Conservation (phyloP, 1,139 yeast genomes). For the Komagataea norvegica region DNA sequence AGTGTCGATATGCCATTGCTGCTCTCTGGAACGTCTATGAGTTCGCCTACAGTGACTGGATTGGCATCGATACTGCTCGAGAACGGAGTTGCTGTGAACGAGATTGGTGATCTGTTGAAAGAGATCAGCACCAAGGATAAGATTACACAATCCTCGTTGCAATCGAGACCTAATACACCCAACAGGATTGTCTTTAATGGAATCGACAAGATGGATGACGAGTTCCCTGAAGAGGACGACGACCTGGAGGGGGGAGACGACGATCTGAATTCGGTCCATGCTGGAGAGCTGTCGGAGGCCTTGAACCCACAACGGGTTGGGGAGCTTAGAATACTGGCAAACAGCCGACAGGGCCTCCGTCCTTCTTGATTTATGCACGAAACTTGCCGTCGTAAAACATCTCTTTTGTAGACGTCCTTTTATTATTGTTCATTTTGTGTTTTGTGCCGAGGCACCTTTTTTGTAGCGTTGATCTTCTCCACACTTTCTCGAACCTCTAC, state of each 20-base stretch:
- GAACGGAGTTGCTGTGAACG: slow-evolving; percentile 45
- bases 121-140: slow-evolving; percentile 33
- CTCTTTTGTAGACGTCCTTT: too few species aligned
- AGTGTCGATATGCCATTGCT: slow-evolving; percentile 21
- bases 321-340: neutral
- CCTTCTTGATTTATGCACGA: too few species aligned
- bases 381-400: too few species aligned
- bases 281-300: slow-evolving; percentile 1
- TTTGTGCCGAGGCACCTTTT: too few species aligned
- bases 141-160: slow-evolving; percentile 32
- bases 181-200: slow-evolving; percentile 42
- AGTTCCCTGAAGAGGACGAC: slow-evolving; percentile 18
- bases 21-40: slow-evolving; percentile 85
- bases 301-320: slow-evolving; percentile 13
- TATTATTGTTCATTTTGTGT: slow-evolving; percentile 1
- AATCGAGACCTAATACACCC: slow-evolving; percentile 42
- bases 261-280: neutral
- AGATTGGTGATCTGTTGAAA: slow-evolving; percentile 39
- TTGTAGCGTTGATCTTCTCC: too few species aligned
- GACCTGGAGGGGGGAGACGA: neutral
- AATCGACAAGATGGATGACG: slow-evolving; percentile 29
- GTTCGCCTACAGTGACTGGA: slow-evolving; percentile 79
- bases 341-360: too few species aligned
- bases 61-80: slow-evolving; percentile 61
- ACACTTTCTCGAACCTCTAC: too few species aligned